These are phyloP conservation scores for Penicillium sp. DNA, from an alignment of 2,329 filamentous ascomycete species.

Conservation along the genomic window DNA sequence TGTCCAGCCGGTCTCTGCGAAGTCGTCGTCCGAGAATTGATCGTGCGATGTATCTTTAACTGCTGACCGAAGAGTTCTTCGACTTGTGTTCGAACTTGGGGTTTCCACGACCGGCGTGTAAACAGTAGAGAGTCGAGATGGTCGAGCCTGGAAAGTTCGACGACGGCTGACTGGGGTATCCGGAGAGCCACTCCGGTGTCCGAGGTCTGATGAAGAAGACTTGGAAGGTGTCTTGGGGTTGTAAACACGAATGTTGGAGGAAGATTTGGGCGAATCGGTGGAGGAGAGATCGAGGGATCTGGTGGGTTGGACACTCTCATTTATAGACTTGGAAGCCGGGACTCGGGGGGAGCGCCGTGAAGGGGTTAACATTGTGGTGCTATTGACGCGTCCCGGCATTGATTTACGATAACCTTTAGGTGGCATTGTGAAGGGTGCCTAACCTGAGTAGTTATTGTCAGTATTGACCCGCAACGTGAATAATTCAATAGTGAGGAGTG, in stretches of 20 bases:
- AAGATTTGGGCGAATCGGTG: conserved; percentile 6
- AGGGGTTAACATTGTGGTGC: conserved; percentile 9
- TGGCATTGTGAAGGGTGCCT: conserved; percentile 16
- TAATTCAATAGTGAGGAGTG: not conserved
- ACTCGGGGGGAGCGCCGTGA: conserved; percentile 19
- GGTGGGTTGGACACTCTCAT: conserved; percentile 3
- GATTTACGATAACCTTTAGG: conserved; percentile 20
- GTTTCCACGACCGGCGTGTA: conserved; percentile 17
- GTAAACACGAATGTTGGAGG: conserved; percentile 15
- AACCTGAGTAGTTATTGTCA: conserved; percentile 3
- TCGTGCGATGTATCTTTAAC: conserved; percentile 11
- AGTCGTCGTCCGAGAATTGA: conserved; percentile 10
- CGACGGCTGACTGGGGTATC: conserved; percentile 14
- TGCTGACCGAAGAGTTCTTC: conserved; percentile 14
- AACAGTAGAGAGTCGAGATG: conserved; percentile 22
- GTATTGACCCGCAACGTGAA: not conserved
- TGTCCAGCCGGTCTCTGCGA: conserved; percentile 14
- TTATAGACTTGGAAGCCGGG: conserved; percentile 6
- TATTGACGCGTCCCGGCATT: conserved; percentile 13
- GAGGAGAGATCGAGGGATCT: conserved; percentile 9
- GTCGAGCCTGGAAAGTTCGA: conserved; percentile 17
- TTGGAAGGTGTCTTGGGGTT: conserved; percentile 10
- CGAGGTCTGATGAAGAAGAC: conserved; percentile 1
- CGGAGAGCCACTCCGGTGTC: conserved; percentile 1
- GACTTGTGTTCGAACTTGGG: conserved; percentile 9